Base-by-base conservation (phyloP, 306 rosid species). In the Cicer pinnatifidum region DNA sequence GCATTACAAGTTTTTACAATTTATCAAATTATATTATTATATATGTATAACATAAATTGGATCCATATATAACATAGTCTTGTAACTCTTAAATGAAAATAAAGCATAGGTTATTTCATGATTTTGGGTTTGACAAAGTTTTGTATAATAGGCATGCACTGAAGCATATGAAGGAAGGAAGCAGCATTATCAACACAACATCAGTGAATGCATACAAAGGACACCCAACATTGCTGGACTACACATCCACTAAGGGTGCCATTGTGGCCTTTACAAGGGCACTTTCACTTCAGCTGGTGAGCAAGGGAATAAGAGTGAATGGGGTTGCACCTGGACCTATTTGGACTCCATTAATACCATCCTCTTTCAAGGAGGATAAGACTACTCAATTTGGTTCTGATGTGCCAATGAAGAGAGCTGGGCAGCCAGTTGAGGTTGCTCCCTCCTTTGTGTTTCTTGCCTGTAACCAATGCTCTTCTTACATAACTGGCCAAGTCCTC, bases 241-340 rank as follows among this genome's bases (percentile, higher is more conserved):
- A 92, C 64, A 78, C 90, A 0, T 70, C 98, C 1, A 90, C 95
- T 0, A 88, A 92, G 77, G 95, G 98, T 2, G 93, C 90, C 5
- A 85, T 88, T 57, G 96, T 90, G 43, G 86, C 89, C 6, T 92
- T 84, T 47, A 85, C 92, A 0, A 84, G 96, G 82, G 90, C 82
- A n/a, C 89, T 92, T 1, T 80, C 96, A 1, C 87, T 84, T 75
- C 87, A 92, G 78, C 81, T 89, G 1, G 86, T 45, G 9, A 67
- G 11, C 56, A 73, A 44, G 75, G 91, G 92, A 46, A 90, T 90
- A 50, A 77, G 92, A 1, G 97, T 92, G 13, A 90, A 90, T 9
- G 98, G 91, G 1, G 98, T 92, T 1, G 98, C 96, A 1, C 96
- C 95, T 0, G 96, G 98, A 60, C 96, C 96, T 11, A 87, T 90